phyloP scores from a whole-genome alignment of 2,329 filamentous ascomycete genomes.

The Colletotrichum sp. region DNA sequence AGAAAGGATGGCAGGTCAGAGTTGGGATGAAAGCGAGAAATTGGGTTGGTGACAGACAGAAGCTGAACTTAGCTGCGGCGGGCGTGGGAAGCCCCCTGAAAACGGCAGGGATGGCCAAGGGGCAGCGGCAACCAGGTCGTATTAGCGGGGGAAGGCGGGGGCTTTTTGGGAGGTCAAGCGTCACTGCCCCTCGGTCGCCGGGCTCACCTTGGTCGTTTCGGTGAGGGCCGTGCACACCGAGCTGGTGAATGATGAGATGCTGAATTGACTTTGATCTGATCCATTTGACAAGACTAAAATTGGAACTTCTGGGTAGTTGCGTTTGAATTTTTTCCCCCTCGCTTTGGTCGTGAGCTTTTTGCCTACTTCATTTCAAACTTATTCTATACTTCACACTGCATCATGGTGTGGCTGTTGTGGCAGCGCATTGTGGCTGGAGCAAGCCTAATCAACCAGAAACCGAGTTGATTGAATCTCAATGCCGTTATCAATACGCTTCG shows the following conservation, averaged over 20 bases:
- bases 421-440: not conserved
- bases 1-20: not conserved
- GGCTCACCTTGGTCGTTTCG: not conserved
- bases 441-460: not conserved
- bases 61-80: not conserved
- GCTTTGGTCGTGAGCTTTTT: no score
- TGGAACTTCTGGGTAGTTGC: no score
- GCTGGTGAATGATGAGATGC: not conserved
- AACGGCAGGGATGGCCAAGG: not conserved
- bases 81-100: constrained; percentile 11
- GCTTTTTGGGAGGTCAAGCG: not conserved
- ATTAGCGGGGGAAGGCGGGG: constrained; percentile 8
- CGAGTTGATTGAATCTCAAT: not conserved
- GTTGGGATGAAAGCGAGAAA: constrained; percentile 2
- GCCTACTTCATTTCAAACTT: no score
- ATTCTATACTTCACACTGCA: no score
- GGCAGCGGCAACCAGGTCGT: not conserved
- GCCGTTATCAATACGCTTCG: not conserved
- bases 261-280: not conserved
- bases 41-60: constrained; percentile 8
- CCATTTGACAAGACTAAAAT: not conserved
- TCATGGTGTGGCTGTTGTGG: not conserved
- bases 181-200: not conserved
- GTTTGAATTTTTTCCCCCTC: no score
- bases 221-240: not conserved